Evolutionary conservation across 177 flowering plant species (phyloP), one percentile per base, ranked within the genome.

Genomic region (Vitis hybrid): DNA sequence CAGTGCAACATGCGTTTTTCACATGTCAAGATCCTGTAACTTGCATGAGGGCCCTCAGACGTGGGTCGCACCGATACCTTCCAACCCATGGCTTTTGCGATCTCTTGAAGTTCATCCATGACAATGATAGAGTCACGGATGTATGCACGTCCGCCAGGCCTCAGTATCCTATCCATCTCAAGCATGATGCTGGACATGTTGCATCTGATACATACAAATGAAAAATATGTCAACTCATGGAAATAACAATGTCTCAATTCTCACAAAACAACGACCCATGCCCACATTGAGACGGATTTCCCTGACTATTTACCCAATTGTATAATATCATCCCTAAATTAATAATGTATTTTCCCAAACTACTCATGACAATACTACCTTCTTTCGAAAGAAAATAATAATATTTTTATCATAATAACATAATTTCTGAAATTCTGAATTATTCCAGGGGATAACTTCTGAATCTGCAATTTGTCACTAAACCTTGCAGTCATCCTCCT

Each of bases 121-220:
- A 92, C 77, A 21, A 81, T 32, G 32, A 90, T n/a, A 14, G 93
- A 76, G 74, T 93, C 98, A 11, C 91, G 91, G 48, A 93, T 89
- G 66, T 89, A 90, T 32, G 70, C 94, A 48, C 51, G 85, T 5
- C 98, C 98, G 51, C 94, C 97, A 19, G 98, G 97, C 73, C 98
- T 88, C 52, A 93, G 69, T 0, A 93, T 88, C 71, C 97, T 79
- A 69, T 92, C 96, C 97, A 93, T 93, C 81, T 93, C 98, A 64
- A 93, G 87, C 89, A 93, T 85, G 60, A 91, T 93, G 32, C 80
- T 80, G 3, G 90, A 86, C 50, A 87, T 71, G 72, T 84, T 88
- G 78, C 98, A 92, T 76, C 97, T 93, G 86, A 39, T 21, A 58
- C 56, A 56, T 11, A 39, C 59, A 72, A 65, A 32, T 1, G 50